These are phyloP conservation scores for Chaetomiaceae sp. DNA, from an alignment of 2,329 filamentous ascomycete genomes.

Conservation along the genomic window DNA sequence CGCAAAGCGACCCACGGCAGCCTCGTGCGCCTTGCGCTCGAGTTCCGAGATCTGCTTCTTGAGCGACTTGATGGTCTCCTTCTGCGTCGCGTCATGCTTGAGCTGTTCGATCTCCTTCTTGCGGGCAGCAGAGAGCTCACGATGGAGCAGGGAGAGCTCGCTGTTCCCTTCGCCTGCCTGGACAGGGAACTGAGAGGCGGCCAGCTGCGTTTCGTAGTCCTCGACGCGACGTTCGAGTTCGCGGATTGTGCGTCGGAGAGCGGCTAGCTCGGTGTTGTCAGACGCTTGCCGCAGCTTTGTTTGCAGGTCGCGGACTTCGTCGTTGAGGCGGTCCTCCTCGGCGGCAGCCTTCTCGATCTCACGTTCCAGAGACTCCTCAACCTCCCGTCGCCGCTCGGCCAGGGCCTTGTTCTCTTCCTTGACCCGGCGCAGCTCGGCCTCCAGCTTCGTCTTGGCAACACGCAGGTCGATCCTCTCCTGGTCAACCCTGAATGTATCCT, in stretches of 20 bases:
- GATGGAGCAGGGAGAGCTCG: constrained; percentile 58
- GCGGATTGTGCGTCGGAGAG: constrained; percentile 58
- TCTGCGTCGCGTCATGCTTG: constrained; percentile 61
- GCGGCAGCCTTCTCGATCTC: constrained; percentile 62
- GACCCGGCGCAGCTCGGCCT: constrained; percentile 61
- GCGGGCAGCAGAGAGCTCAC: constrained; percentile 59
- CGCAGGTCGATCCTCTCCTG: constrained; percentile 66
- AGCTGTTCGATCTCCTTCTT: constrained; percentile 61
- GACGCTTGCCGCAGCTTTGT: constrained; percentile 41
- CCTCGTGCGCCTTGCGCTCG: constrained; percentile 63
- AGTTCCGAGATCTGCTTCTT: constrained; percentile 63
- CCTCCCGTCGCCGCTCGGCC: constrained; percentile 49
- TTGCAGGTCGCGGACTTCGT: constrained; percentile 52
- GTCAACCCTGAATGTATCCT: constrained; percentile 58
- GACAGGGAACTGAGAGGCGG: constrained; percentile 32
- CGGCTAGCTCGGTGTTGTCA: constrained; percentile 51
- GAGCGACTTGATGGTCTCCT: constrained; percentile 57
- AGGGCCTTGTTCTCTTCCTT: constrained; percentile 60
- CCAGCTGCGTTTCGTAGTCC: constrained; percentile 46
- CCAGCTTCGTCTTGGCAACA: constrained; percentile 62
- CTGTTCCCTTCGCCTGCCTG: constrained; percentile 41
- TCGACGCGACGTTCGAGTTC: constrained; percentile 60
- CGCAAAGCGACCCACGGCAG: constrained; percentile 49
- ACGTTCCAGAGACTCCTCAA: constrained; percentile 61
- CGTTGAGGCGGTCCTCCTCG: constrained; percentile 60